These are phyloP conservation scores for Lodderomyces oxycetoniae DNA, from an alignment of 1,139 yeast genomes.

Conservation along the genomic window DNA sequence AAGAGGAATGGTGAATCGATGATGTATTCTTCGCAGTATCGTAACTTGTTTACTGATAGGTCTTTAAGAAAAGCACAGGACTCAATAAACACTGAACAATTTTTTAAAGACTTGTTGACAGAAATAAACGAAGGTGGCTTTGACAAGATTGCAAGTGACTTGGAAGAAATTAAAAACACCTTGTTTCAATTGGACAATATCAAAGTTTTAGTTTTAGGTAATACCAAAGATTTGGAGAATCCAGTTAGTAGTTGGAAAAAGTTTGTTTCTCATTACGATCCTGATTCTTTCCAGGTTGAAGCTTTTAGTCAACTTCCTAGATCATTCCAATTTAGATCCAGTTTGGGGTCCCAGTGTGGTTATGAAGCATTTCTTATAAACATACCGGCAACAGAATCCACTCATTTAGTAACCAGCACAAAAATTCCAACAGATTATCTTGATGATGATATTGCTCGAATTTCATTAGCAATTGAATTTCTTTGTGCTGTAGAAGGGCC, in stretches of 20 bases:
- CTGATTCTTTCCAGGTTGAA: slow-evolving; percentile 5
- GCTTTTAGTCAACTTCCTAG: slow-evolving; percentile 43
- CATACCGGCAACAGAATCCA: slow-evolving; percentile 83
- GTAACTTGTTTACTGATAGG: slow-evolving; percentile 49
- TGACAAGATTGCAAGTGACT: slow-evolving; percentile 42
- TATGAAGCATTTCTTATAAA: slow-evolving; percentile 60
- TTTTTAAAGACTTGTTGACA: slow-evolving; percentile 46
- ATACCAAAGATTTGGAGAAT: slow-evolving; percentile 40
- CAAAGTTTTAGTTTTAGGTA: slow-evolving; percentile 70
- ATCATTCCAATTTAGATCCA: slow-evolving; percentile 50
- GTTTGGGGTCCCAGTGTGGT: slow-evolving; percentile 50
- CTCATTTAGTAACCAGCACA: slow-evolving; percentile 63
- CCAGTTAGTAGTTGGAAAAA: slow-evolving; percentile 65
- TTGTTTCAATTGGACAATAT: slow-evolving; percentile 59
- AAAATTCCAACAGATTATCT: slow-evolving; percentile 61
- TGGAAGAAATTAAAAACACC: slow-evolving; percentile 53
- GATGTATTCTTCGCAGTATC: slow-evolving; percentile 58
- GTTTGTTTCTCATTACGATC: slow-evolving; percentile 19
- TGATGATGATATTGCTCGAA: slow-evolving; percentile 64
- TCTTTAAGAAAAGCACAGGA: slow-evolving; percentile 70
- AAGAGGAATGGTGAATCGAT: slow-evolving; percentile 77
- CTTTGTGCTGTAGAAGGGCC: slow-evolving; percentile 94
- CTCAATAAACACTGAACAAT: slow-evolving; percentile 55
- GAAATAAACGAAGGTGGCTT: slow-evolving; percentile 53
- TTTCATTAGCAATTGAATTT: slow-evolving; percentile 71